Evolutionary conservation across 164 flowering plant species (phyloP), one percentile per base, ranked within the genome.

Genomic region (Magnolia changhungtana): DNA sequence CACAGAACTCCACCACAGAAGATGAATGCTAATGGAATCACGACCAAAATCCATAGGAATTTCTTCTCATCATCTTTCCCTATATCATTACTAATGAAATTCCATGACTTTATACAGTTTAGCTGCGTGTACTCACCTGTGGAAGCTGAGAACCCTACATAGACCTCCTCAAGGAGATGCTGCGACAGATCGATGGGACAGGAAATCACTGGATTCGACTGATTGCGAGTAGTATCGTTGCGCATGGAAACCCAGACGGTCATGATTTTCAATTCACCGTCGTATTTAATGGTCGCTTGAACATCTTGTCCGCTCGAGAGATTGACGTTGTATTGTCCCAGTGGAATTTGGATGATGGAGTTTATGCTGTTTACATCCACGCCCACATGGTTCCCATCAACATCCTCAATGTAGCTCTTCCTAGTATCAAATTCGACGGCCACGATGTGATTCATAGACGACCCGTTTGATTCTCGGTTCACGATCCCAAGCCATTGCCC

Each of bases 401-500:
- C 0, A 69, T 90, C 91, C 45, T 83, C 77, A 0, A 73, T 13
- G 64, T 52, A 84, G 81, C 89, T 89, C 77, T 86, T 87, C 73
- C 72, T 84, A 0, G 91, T 89, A 81, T 90, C 95, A 37, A 90
- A 87, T 45, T 90, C 95, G 0, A 90, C 72, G 0, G 90, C 90
- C 3, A 90, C 85, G 1, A 85, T 83, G 8, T 67, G 16, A 18
- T 77, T 76, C 2, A 3, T 1, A 3, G 75, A 2, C 1, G 83
- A 21, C 1, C 86, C 88, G 67, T 88, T 82, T 0, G 81, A 75
- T 2, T 10, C 69, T 16, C 78, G 69, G 59, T 86, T 89, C 8
- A 84, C 87, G 6, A 90, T 80, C 19, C 94, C 92, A 9, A 90
- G 88, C 92, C 92, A 90, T 68, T 79, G 80, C 13, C 92, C 95